A percentile compares a stretch with the other conserved stretches of the same genome.
phyloP scores from a whole-genome alignment of 1,284 basidiomycete species.

The Tranzscheliella williamsii region DNA sequence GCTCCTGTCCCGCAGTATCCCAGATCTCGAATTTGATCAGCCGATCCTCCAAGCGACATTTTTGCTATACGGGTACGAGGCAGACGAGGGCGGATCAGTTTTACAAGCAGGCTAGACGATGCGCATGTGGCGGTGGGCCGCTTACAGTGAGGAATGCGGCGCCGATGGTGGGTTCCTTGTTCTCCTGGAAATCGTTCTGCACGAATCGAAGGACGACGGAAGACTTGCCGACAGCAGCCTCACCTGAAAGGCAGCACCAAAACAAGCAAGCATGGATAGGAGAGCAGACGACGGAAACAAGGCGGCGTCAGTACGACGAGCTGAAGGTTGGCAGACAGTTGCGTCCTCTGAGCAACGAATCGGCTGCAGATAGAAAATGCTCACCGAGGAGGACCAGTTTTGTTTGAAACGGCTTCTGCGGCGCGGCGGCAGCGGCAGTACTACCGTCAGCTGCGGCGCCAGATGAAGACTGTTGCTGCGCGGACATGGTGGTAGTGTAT shows the following conservation, averaged over 20 bases:
- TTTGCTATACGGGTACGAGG: conserved; percentile 40
- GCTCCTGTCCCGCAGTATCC: conserved; percentile 93
- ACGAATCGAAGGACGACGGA: conserved; percentile 97
- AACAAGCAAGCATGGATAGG: background rate
- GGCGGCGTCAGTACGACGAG: background rate
- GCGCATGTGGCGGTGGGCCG: background rate
- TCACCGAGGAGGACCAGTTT: conserved; percentile 59
- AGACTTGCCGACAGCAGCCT: conserved; percentile 99
- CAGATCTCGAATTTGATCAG: conserved; percentile 93
- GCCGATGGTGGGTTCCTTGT: conserved; percentile 98
- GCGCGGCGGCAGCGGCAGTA: conserved; percentile 20
- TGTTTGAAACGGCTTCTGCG: conserved; percentile 58
- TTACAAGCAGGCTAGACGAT: background rate
- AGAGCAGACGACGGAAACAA: too few relatives aligned
- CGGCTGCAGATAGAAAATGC: too few relatives aligned
- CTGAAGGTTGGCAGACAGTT: too few relatives aligned
- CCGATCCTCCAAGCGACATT: conserved; percentile 69
- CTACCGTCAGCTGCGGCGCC: background rate
- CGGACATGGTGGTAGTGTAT: conserved; percentile 9
- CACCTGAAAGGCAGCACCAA: conserved; percentile 62
- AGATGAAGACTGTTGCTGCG: conserved; percentile 2
- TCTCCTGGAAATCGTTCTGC: conserved; percentile 88
- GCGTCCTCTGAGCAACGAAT: too few relatives aligned
- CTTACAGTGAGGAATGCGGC: conserved; percentile 78
- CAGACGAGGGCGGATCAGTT: background rate